Evolutionary conservation across 495 filamentous ascomycete species (phyloP), one percentile per base, ranked within the genome.

Genomic region (Lasiosphaeria hispida): DNA sequence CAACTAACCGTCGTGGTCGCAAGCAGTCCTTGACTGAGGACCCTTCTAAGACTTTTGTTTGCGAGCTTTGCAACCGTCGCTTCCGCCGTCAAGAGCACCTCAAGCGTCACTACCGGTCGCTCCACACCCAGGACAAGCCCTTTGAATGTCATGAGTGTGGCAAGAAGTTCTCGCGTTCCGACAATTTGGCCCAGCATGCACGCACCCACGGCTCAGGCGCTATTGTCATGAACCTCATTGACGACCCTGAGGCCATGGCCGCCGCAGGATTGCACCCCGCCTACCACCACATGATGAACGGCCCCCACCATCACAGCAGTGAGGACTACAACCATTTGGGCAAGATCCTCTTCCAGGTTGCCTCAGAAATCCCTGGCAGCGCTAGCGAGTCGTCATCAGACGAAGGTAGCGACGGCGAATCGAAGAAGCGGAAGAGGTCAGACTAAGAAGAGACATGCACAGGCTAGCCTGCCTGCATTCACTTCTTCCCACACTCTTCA

Each of bases 11-110:
- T 62, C 92, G 94, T 56, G 94, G 94, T 34, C 92, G 94, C 72
- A 99, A 99, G 84, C 94, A 99, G 77, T 97, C 95, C 0, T 73
- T 97, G 69, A 97, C 94, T 14, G 94, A 99, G 61, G 94, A 99
- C 65, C 94, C 95, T 4, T 95, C 91, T 63, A 99, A 99, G 86
- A 96, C 91, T 0, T 99, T 97, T 64, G 89, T 96, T 51, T 99
- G 95, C 79, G 89, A 91, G 41, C 81, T 97, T 15, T 99, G 95
- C 83, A 90, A 87, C 44, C 90, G 95, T 51, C 92, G 95, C 50
- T 99, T 99, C 87, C 91, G 95, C 59, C 91, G 95, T 58, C 95
- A 97, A 72, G 95, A 99, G 71, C 95, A 99, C 66, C 87, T 99
- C 57, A 97, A 97, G 85, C 90, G 95, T 58, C 95, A 99, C 78